A percentile compares a stretch with the other conserved stretches of the same genome.
phyloP scores from a whole-genome alignment of 129 eudicot genomes.

The Deinandra increscens region DNA sequence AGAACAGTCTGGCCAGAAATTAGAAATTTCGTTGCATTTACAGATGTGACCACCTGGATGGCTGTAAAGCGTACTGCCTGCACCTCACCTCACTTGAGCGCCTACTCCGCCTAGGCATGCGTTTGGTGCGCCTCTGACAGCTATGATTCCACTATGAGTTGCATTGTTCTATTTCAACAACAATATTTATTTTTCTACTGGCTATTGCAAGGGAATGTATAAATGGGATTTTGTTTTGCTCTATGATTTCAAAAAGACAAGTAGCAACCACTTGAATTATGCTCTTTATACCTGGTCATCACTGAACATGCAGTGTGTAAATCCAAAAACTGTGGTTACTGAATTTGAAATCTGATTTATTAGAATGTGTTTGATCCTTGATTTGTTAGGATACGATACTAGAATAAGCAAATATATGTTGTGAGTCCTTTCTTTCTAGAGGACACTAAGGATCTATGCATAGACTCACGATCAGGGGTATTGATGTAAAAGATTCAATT shows the following conservation, averaged over 20 bases:
- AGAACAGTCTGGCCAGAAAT: too few relatives aligned
- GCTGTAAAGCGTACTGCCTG: too few relatives aligned
- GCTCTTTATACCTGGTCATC: neutral
- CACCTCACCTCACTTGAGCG: too few relatives aligned
- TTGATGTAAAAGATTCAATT: neutral
- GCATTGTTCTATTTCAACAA: neutral
- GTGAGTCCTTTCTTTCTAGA: neutral
- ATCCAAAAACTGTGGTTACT: neutral
- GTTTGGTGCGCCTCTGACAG: too few relatives aligned
- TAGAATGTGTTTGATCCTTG: too few relatives aligned
- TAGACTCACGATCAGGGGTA: neutral
- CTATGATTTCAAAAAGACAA: neutral
- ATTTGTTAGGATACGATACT: neutral
- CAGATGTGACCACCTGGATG: too few relatives aligned
- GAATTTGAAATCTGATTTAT: too few relatives aligned
- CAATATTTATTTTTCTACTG: neutral
- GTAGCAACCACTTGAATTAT: neutral
- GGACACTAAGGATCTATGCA: neutral
- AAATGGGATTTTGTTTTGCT: neutral
- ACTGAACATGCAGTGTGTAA: neutral
- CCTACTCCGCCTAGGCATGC: too few relatives aligned
- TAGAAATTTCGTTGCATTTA: too few relatives aligned
- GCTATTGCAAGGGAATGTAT: neutral
- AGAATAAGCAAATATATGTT: neutral
- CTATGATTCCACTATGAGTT: neutral